phyloP scores from a whole-genome alignment of 192 early-diverging fungal genomes.

The Coemansia sp. region DNA sequence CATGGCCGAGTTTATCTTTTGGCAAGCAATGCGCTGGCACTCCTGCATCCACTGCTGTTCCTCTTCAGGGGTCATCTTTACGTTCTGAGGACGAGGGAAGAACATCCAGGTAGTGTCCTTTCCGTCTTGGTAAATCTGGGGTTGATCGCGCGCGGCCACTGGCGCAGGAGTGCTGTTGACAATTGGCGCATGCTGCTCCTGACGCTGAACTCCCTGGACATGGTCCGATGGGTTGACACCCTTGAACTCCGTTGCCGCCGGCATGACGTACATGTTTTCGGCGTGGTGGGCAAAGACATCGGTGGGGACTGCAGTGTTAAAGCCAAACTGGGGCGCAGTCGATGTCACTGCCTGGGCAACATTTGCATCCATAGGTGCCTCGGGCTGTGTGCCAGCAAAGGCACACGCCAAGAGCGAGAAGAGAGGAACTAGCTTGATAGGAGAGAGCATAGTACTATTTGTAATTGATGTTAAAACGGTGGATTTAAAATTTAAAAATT shows the following conservation, averaged over 20 bases:
- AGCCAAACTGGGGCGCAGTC: background rate
- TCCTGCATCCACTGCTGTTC: conserved; percentile 11
- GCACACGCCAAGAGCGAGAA: conserved; percentile 1
- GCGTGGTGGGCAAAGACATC: background rate
- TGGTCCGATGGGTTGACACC: background rate
- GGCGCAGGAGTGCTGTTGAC: background rate
- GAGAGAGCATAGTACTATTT: background rate
- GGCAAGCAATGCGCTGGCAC: conserved; percentile 10
- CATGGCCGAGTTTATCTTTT: conserved; percentile 3
- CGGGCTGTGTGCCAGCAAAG: background rate
- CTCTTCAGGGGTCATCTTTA: conserved; percentile 9
- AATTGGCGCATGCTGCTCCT: conserved; percentile 2
- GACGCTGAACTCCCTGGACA: conserved; percentile 3
- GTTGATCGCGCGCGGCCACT: background rate
- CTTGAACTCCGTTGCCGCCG: conserved; percentile 2
- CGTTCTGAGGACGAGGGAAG: conserved; percentile 8
- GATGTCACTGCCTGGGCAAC: background rate
- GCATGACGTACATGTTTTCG: conserved; percentile 3
- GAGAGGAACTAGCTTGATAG: conserved; percentile 1
- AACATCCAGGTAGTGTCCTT: conserved; percentile 11
- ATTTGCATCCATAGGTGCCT: background rate
- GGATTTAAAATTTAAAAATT: no score
- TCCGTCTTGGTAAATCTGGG: background rate
- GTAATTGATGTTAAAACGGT: background rate
- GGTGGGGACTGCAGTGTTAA: conserved; percentile 1